A percentile compares a stretch with the other conserved stretches of the same genome.
phyloP scores from a whole-genome alignment of 805 yeast species.

The Cyberlindnera japonica region DNA sequence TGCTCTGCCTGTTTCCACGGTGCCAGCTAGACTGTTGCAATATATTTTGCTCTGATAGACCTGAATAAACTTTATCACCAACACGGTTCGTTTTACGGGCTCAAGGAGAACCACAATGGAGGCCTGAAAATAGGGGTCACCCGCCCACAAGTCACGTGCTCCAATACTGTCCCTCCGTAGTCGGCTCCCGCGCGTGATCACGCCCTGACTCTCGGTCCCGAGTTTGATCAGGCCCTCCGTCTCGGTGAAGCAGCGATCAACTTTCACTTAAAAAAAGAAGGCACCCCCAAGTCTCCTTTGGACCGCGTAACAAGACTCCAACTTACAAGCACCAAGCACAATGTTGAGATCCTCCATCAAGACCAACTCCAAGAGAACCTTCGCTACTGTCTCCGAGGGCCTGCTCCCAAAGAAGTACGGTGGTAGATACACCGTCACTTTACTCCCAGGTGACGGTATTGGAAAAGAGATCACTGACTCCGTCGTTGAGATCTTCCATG shows the following conservation, averaged over 20 bases:
- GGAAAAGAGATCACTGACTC: slow-evolving; percentile 95
- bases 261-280: slow-evolving; percentile 1
- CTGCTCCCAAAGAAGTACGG: slow-evolving; percentile 89
- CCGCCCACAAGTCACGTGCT: not conserved
- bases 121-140: too few relatives aligned
- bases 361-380: slow-evolving; percentile 36
- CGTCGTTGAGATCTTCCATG: slow-evolving; percentile 82
- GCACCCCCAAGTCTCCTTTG: slow-evolving; percentile 1
- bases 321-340: slow-evolving; percentile 1
- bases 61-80: too few relatives aligned
- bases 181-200: slow-evolving; percentile 14
- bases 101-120: too few relatives aligned
- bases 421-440: slow-evolving; percentile 88
- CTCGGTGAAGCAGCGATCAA: not conserved
- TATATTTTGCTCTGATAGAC: too few relatives aligned
- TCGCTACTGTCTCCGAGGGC: slow-evolving; percentile 56
- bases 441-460: slow-evolving; percentile 97
- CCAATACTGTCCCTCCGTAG: not conserved
- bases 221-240: slow-evolving; percentile 1
- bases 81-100: too few relatives aligned
- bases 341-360: slow-evolving; percentile 32
- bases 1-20: too few relatives aligned
- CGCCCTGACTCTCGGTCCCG: slow-evolving; percentile 12
- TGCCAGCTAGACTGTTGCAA: too few relatives aligned
- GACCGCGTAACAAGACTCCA: not conserved